Evolutionary conservation across 129 eudicot genomes (phyloP), one percentile per base, ranked within the genome.

Genomic region (Tagetes erecta): DNA sequence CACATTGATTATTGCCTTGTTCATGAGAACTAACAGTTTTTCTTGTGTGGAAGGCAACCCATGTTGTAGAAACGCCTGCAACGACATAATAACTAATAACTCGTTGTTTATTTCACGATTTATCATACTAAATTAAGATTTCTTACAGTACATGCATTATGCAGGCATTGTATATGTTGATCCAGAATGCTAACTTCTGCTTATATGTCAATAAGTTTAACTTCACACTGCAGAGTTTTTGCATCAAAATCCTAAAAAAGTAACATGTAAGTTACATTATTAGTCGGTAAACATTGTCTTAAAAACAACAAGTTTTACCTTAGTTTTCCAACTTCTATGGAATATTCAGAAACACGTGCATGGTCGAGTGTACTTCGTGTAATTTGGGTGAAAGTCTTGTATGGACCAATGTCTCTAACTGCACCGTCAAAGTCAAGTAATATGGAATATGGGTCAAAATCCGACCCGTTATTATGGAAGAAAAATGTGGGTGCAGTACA

Each of bases 161-260:
- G 85, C 96, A 86, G 89, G 92, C 87, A 59, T 95, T 95, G 68
- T 91, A 91, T 74, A 91, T 76, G 65, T 95, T 95, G 76, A 95
- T 95, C 99, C 97, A 91, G 80, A 95, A 91, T 70, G 99, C 99
- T 82, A 91, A 80, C 86, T 95, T 95, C 81, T 91, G 96, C 75
- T 91, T 91, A 91, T 95, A 82, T 65, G 83, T 83, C 82, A 91
- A 75, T 62, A 64, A 55, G 52, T 84, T 83, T 70, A 91, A 70
- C 77, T 95, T 86, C 82, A 81, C 86, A 63, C 75, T 82, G 49
- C 90, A 76, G 35, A 94, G 84, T 81, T 86, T 85, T 74, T 91
- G 89, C 91, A 91, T 81, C 88, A 91, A 78, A 71, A 65, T 51
- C 80, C 99, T 94, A 2, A 63, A 70, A 76, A 67, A 63, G n/a